phyloP scores from a whole-genome alignment of 1,284 basidiomycete genomes.

The Heterobasidion annosum region DNA sequence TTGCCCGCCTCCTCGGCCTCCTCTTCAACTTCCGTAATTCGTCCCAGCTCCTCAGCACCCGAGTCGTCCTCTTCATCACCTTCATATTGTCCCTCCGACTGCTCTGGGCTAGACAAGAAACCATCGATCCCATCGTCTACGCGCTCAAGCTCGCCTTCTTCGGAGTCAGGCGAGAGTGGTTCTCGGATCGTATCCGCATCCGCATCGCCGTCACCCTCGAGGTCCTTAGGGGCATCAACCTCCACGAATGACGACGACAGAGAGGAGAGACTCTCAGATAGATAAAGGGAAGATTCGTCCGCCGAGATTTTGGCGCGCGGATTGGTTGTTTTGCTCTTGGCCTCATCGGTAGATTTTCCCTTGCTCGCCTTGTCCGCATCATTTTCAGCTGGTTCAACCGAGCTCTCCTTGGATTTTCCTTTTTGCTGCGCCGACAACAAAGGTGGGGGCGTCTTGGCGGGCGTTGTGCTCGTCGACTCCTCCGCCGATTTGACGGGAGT shows the following conservation, averaged over 20 bases:
- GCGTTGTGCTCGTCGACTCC: constrained; percentile 1
- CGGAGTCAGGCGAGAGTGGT: constrained; percentile 4
- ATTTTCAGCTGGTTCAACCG: not conserved
- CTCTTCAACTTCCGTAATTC: constrained; percentile 19
- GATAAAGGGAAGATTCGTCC: constrained; percentile 6
- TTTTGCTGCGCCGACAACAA: not conserved
- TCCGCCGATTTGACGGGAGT: not conserved
- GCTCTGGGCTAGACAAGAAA: constrained; percentile 14
- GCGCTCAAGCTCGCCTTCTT: constrained; percentile 7
- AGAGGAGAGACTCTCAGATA: constrained; percentile 10
- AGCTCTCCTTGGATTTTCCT: not conserved
- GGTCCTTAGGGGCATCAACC: constrained; percentile 8
- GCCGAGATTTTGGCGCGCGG: constrained; percentile 2
- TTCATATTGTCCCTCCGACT: constrained; percentile 18
- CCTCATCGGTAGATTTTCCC: not conserved
- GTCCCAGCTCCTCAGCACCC: constrained; percentile 16
- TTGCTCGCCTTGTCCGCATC: not conserved
- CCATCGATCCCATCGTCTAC: constrained; percentile 11
- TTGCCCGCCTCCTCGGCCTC: constrained; percentile 5
- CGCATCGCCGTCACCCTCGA: constrained; percentile 14
- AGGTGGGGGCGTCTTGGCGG: not conserved
- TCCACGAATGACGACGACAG: constrained; percentile 24
- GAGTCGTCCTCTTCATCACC: constrained; percentile 18
- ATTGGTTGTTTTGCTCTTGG: not conserved
- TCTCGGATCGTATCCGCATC: not conserved